phyloP scores from a whole-genome alignment of 495 filamentous ascomycete species.

The Talaromyces proteolyticus region DNA sequence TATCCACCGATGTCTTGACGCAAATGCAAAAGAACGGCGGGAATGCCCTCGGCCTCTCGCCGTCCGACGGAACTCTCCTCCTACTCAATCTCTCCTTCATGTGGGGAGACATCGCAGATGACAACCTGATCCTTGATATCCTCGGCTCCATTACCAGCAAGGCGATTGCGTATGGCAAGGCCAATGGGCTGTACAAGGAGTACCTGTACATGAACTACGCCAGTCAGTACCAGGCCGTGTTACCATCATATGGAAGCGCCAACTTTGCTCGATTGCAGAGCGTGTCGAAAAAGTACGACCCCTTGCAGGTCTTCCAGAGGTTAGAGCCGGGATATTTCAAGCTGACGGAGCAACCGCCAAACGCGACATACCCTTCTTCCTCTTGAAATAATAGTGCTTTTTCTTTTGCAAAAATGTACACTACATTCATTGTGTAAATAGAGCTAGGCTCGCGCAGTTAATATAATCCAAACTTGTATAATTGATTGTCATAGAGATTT shows the following conservation, averaged over 20 bases:
- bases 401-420: not conserved
- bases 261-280: conserved; percentile 24
- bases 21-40: conserved; percentile 39
- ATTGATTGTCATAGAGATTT: too few relatives aligned
- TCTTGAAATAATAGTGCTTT: not conserved
- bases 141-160: conserved; percentile 1
- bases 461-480: too few relatives aligned
- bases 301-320: conserved; percentile 25
- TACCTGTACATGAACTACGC: conserved; percentile 57
- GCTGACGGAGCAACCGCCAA: conserved; percentile 10
- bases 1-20: conserved; percentile 30
- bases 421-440: too few relatives aligned
- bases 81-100: conserved; percentile 26
- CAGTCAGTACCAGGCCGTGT: conserved; percentile 27
- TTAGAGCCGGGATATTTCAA: conserved; percentile 39
- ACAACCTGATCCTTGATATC: conserved; percentile 12
- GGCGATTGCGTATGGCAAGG: conserved; percentile 25
- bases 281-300: conserved; percentile 32
- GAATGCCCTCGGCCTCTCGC: conserved; percentile 46
- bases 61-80: conserved; percentile 28
- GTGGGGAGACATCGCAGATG: conserved; percentile 29
- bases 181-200: conserved; percentile 32
- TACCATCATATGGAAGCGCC: conserved; percentile 28
- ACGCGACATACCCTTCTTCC: conserved; percentile 3
- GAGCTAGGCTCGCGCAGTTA: too few relatives aligned